These are phyloP conservation scores for Claviceps capensis DNA, from an alignment of 2,329 filamentous ascomycete genomes.

Conservation along the genomic window DNA sequence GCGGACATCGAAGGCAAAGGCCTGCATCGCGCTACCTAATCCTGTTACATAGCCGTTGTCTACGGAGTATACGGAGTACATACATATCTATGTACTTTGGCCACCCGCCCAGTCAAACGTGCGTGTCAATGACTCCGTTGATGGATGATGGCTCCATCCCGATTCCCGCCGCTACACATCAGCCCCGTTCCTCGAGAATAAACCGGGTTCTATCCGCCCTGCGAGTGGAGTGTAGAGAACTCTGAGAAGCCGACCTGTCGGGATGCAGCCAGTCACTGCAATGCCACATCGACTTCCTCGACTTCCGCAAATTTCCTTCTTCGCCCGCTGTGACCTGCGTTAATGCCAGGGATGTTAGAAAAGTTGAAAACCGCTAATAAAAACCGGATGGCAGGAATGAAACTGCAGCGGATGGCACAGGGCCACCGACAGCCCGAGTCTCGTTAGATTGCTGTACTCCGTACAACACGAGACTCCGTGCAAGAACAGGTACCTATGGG, in stretches of 20 bases:
- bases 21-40: too few species aligned
- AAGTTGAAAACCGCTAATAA: background rate
- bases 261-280: background rate
- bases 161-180: too few species aligned
- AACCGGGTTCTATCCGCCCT: constrained; percentile 13
- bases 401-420: background rate
- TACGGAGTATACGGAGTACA: too few species aligned
- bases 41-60: too few species aligned
- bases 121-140: constrained; percentile 6
- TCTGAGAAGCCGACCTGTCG: constrained; percentile 19
- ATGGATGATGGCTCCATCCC: background rate
- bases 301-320: background rate
- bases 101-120: constrained; percentile 4
- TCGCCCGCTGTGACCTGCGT: too few species aligned
- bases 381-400: background rate
- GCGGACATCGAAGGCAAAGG: too few species aligned
- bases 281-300: background rate
- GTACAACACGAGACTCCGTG: background rate
- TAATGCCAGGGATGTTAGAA: background rate
- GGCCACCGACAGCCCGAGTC: background rate
- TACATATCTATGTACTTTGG: too few species aligned
- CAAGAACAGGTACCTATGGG: background rate
- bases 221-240: constrained; percentile 11
- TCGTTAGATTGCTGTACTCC: background rate
- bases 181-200: constrained; percentile 15